Percentiles rank a stretch among this genome's conserved stretches.
These are phyloP conservation scores for Metschnikowia lachancei DNA, from an alignment of 805 yeast genomes.

Conservation along the genomic window DNA sequence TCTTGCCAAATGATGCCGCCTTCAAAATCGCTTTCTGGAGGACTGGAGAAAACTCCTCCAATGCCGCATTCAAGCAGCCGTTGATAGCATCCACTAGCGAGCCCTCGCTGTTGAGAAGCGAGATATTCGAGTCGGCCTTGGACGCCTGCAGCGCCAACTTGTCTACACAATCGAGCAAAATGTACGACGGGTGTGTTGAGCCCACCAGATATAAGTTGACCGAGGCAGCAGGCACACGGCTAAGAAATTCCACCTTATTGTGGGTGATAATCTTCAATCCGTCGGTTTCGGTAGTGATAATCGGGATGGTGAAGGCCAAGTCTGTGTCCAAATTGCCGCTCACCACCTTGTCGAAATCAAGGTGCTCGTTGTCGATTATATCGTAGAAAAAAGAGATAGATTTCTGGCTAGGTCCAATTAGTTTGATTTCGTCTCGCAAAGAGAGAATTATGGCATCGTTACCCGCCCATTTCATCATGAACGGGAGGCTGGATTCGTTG, in stretches of 20 bases:
- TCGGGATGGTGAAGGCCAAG: slow-evolving; percentile 33
- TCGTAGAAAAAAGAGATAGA: slow-evolving; percentile 53
- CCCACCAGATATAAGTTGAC: slow-evolving; percentile 75
- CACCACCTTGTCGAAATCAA: slow-evolving; percentile 27
- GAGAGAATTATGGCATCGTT: slow-evolving; percentile 72
- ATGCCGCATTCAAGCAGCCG: slow-evolving; percentile 70
- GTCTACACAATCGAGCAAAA: slow-evolving; percentile 70
- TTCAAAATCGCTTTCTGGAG: slow-evolving; percentile 78
- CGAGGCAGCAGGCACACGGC: slow-evolving; percentile 57
- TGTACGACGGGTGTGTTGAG: slow-evolving; percentile 77
- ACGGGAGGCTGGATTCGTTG: slow-evolving; percentile 38
- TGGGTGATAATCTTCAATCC: slow-evolving; percentile 68
- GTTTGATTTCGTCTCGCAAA: slow-evolving; percentile 59
- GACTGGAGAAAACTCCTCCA: slow-evolving; percentile 69
- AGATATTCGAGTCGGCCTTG: slow-evolving; percentile 74
- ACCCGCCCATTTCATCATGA: slow-evolving; percentile 75
- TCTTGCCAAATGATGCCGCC: slow-evolving; percentile 87
- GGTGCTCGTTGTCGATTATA: slow-evolving; percentile 28
- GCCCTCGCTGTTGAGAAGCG: slow-evolving; percentile 45
- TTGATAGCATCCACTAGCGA: slow-evolving; percentile 58
- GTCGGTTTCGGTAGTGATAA: slow-evolving; percentile 56
- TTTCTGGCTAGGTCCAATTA: slow-evolving; percentile 70
- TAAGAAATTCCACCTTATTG: slow-evolving; percentile 56
- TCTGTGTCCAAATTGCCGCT: slow-evolving; percentile 15
- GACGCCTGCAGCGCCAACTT: slow-evolving; percentile 67